Base-by-base conservation (phyloP, 1,284 basidiomycete species). In the Rhodotorula sp. region DNA sequence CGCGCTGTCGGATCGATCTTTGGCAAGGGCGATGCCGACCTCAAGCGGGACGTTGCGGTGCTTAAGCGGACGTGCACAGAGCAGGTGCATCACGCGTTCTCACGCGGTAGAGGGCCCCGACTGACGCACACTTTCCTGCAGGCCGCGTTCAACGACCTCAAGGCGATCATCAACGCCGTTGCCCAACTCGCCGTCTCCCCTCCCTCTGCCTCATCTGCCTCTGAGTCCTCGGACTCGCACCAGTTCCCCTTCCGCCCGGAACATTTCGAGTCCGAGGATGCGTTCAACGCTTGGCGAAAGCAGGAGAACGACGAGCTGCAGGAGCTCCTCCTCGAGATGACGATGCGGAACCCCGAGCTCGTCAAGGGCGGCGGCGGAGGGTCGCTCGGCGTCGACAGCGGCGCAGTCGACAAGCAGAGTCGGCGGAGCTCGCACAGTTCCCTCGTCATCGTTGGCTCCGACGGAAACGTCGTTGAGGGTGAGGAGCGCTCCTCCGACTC, bases 91-190 rank as follows among this genome's bases (percentile, higher is more conserved):
- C 68, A 61, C n/a, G 57, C 54, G 46, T 70, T 61, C 48, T 25
- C 58, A 39, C 39, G 3, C 32, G 48, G 22, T 46, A 50, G 44
- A 17, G 64, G 34, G 48, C 65, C 48, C 19, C 53, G 61, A n/a
- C 46, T 61, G 34, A 48, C 0, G 61, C 51, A 2, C 2, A 3
- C 57, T 29, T 15, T 59, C 39, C 13, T 19, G 66, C 78, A 92
- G 87, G 91, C 91, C 37, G 92, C 91, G 0, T 82, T 95, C 72
- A 86, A 86, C 62, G 93, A 95, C 80, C 84, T 95, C 61, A 95
- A 94, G 86, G 90, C 90, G 44, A 94, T 92, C 80, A 85, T 97
- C 66, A 95, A 94, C 83, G 92, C 94, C 74, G 91, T 98, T 80
- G 91, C 90, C 71, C 89, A 91, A 13, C 90, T 92, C 32, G 54